Base-by-base conservation (phyloP, 2,329 filamentous ascomycete species). In the Ascosphaera aggregata region DNA sequence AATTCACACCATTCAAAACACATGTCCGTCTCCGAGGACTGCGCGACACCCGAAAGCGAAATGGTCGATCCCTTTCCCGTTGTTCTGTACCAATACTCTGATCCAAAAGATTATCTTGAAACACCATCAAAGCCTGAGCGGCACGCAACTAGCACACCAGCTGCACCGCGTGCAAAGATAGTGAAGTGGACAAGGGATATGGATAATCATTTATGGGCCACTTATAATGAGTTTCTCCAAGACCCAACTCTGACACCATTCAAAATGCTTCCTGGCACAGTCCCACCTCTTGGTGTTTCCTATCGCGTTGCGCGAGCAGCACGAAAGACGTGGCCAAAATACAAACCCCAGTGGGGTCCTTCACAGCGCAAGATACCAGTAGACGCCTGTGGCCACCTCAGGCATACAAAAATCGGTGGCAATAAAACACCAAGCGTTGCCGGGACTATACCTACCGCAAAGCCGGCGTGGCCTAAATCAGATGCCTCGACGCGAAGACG, bases 171-270 rank as follows among this genome's bases (percentile, higher is more conserved):
- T 32, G n/a, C n/a, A n/a, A n/a, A n/a, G n/a, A n/a, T n/a, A n/a
- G n/a, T n/a, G n/a, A n/a, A n/a, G n/a, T 76, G 71, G 65, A 73
- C 66, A 3, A 56, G 65, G 34, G 69, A 72, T 39, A 75, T 74
- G 70, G 72, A 76, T 49, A 64, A 68, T 41, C 72, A 76, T 48
- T 54, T 76, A 22, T 75, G 72, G 71, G 67, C 71, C 49, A 72
- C 69, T 7, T 76, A 74, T 53, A 68, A 73, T 56, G 61, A 64
- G 39, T 75, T 74, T 50, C 57, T 76, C n/a, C 68, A 72, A 43
- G 71, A 76, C 51, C 72, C 72, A 16, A 71, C 67, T 2, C 64
- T 75, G 37, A 76, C 72, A 1, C 72, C 72, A 0, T 76, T 76
- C 61, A 76, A 76, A 49, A 72, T 70, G 56, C 62, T 74, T 1